Evolutionary conservation across 257 asterid species (phyloP).

Genomic region (Fraxinus anomala): DNA sequence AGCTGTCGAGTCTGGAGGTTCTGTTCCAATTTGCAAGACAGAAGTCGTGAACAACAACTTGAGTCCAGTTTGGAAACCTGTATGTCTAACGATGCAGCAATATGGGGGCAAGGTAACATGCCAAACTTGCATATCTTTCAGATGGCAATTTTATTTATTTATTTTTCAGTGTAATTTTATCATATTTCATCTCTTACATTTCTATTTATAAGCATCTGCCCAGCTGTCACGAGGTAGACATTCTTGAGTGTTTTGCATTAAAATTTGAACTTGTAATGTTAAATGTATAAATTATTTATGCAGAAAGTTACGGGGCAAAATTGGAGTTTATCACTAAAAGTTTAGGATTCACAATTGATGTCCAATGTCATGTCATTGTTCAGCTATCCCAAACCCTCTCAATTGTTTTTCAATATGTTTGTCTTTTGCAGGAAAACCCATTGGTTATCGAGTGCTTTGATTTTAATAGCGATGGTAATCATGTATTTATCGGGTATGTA

Average conservation of each 20-base stretch:
- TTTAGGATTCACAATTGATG: neutral
- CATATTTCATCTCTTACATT: neutral
- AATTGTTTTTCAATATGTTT: slow-evolving; percentile 4
- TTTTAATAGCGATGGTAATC: slow-evolving; percentile 68
- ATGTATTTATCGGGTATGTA: slow-evolving; percentile 68
- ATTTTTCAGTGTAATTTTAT: neutral
- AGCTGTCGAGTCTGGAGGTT: slow-evolving; percentile 55
- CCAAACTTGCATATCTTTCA: slow-evolving; percentile 2
- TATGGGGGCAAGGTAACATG: slow-evolving; percentile 54
- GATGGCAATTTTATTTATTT: no score
- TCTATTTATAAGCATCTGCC: neutral
- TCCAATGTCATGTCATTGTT: neutral
- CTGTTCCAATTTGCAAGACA: slow-evolving; percentile 70
- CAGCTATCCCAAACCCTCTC: neutral
- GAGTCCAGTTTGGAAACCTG: slow-evolving; percentile 70
- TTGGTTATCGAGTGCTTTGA: slow-evolving; percentile 82
- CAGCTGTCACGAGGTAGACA: neutral
- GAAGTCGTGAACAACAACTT: slow-evolving; percentile 80
- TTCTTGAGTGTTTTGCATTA: slow-evolving; percentile 15
- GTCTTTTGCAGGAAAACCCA: slow-evolving; percentile 65
- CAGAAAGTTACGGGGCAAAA: neutral
- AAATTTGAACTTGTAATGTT: neutral
- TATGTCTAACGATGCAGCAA: slow-evolving; percentile 57
- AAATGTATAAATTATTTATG: neutral
- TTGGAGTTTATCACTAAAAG: neutral